Evolutionary conservation across 805 yeast genomes (phyloP), one percentile per base, ranked within the genome.

Genomic region (Grigorovia humatica): DNA sequence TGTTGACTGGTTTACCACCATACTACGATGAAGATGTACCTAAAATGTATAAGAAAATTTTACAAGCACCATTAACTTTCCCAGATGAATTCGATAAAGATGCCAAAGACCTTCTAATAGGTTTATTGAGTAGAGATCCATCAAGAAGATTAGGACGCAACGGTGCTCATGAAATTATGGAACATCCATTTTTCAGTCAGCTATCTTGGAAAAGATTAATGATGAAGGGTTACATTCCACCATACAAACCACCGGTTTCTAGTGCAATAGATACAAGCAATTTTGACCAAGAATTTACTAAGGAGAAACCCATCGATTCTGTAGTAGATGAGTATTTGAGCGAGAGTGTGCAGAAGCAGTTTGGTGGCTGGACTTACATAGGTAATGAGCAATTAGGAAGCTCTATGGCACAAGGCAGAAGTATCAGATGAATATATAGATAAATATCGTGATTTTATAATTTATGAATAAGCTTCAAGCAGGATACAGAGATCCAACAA

Each of bases 341-440:
- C 62, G 98, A 89, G 60, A 81, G 90, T 60, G 96, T 93, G n/a
- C 99, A 93, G 69, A 82, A 85, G 65, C 98, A 93, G 70, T 93
- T 93, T 74, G 98, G 96, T 47, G 98, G 99, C 7, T 93, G 99
- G 99, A 91, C 98, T 2, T 91, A 90, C 68, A 87, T 83, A 47
- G 95, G 93, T 2, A 82, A 76, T 48, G 78, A 74, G 53, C 74
- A 72, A 52, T 54, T 74, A 41, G 74, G 74, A 18, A 68, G 66
- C 49, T 64, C 68, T 27, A 60, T 63, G 64, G 55, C 59, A 1
- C 69, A 65, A 47, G 68, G 64, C 2, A 62, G 66, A 55, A 64
- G 69, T 53, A 63, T 64, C 18, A 58, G 59, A 35, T 59, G 52
- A 46, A 27, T 48, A 23, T 11, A 20, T 40, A 47, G 11, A 38